Conservation (phyloP, 352 stramenopile genomes). For the Globisporangium yorkense region DNA sequence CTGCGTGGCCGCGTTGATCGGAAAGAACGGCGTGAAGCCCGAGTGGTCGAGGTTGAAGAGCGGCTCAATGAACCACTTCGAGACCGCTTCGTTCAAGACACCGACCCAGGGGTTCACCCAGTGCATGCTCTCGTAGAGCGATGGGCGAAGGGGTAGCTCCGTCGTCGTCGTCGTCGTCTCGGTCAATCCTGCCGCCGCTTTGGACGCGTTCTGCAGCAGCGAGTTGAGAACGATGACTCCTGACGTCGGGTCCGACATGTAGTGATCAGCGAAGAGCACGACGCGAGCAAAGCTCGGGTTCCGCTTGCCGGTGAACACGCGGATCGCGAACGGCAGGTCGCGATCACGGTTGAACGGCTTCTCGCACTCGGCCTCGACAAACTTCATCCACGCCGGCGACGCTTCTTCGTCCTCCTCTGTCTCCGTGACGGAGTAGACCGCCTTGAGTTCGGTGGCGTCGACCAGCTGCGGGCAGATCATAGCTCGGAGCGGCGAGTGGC, state of each 20-base stretch:
- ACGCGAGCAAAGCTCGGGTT: conserved; percentile 31
- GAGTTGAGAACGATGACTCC: conserved; percentile 42
- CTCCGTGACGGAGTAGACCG: conserved; percentile 23
- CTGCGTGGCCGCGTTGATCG: conserved; percentile 31
- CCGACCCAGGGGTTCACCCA: conserved; percentile 45
- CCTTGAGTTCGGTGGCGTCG: conserved; percentile 35
- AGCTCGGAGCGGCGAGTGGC: conserved; percentile 33
- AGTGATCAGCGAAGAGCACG: conserved; percentile 49
- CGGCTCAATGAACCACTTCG: conserved; percentile 59
- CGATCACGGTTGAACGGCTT: conserved; percentile 36
- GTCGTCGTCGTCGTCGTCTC: not conserved
- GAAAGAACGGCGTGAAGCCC: conserved; percentile 33
- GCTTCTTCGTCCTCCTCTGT: conserved; percentile 30
- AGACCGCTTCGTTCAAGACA: conserved; percentile 44
- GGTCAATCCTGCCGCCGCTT: not conserved
- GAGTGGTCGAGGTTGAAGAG: conserved; percentile 54
- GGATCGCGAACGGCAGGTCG: conserved; percentile 38
- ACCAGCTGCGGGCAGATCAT: conserved; percentile 46
- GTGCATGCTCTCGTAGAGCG: conserved; percentile 55
- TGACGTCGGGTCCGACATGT: conserved; percentile 52
- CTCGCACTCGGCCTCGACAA: conserved; percentile 42
- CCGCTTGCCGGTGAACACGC: conserved; percentile 28
- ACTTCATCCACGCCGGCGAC: conserved; percentile 34
- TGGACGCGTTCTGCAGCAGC: conserved; percentile 27
- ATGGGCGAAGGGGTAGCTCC: conserved; percentile 26